A percentile compares a stretch with the other conserved stretches of the same genome.
Evolutionary conservation across 345 rosid genomes (phyloP).

Genomic region (Cardamine chenopodiifolia): DNA sequence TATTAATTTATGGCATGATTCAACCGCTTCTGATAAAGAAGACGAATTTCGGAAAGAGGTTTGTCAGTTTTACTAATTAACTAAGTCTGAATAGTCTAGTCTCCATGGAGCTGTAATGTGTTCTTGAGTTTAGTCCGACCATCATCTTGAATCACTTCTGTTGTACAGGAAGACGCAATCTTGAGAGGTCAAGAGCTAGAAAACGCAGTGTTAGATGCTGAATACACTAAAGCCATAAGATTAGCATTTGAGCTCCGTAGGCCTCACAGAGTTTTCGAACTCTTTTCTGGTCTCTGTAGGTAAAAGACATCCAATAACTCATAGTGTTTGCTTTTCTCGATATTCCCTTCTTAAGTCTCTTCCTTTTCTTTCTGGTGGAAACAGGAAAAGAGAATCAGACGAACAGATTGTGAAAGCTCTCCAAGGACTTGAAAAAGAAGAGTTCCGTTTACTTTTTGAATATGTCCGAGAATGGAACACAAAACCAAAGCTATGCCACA

Average conservation of each 20-base stretch:
- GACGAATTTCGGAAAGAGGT: conserved; percentile 92
- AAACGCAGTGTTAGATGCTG: conserved; percentile 80
- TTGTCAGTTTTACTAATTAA: conserved; percentile 23
- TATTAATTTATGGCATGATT: conserved; percentile 87
- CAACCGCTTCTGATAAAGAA: conserved; percentile 82
- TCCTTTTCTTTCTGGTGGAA: conserved; percentile 19
- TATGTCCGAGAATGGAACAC: conserved; percentile 94
- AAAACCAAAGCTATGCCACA: conserved; percentile 85
- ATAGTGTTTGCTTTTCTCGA: background rate
- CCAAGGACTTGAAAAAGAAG: conserved; percentile 65
- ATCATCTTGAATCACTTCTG: conserved; percentile 22
- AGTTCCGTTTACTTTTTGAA: conserved; percentile 66
- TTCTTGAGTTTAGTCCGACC: background rate
- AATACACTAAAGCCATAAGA: conserved; percentile 75
- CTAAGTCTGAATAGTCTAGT: background rate
- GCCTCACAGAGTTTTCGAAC: conserved; percentile 79
- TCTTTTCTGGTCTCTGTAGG: conserved; percentile 80
- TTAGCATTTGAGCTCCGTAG: conserved; percentile 82
- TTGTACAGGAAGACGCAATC: conserved; percentile 71
- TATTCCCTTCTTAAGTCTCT: background rate
- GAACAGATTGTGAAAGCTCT: conserved; percentile 68
- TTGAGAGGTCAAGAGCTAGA: conserved; percentile 86
- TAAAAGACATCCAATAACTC: conserved; percentile 37
- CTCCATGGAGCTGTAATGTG: background rate
- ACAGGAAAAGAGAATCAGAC: conserved; percentile 62